These are phyloP conservation scores for Hansenula lynferdii DNA, from an alignment of 1,139 yeast species.

Conservation along the genomic window DNA sequence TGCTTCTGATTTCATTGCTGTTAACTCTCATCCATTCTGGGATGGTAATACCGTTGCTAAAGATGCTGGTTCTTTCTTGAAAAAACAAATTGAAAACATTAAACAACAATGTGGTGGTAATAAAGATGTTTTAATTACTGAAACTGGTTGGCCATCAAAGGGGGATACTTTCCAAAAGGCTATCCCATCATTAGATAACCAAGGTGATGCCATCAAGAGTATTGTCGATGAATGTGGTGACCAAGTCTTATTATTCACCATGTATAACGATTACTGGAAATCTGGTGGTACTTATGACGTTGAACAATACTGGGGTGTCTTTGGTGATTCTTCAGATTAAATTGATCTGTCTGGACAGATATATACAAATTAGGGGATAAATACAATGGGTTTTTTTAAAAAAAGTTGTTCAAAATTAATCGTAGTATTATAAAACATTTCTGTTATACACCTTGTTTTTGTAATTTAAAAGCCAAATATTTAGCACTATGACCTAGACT, in stretches of 20 bases:
- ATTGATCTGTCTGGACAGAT: not conserved
- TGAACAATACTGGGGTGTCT: constrained; percentile 85
- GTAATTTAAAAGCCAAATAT: constrained; percentile 62
- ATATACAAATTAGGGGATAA: no score
- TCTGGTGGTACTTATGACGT: constrained; percentile 61
- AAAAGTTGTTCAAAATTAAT: no score
- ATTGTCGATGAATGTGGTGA: constrained; percentile 52
- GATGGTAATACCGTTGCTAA: constrained; percentile 66
- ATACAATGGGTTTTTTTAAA: no score
- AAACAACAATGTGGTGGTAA: constrained; percentile 50
- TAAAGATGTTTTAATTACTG: constrained; percentile 68
- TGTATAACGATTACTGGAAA: constrained; percentile 86
- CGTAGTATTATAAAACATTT: no score
- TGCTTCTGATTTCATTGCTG: constrained; percentile 78
- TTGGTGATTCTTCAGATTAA: constrained; percentile 14
- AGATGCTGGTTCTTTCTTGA: constrained; percentile 71
- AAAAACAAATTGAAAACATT: constrained; percentile 61
- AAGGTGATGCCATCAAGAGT: constrained; percentile 56
- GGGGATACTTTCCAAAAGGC: constrained; percentile 66
- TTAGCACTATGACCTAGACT: constrained; percentile 65
- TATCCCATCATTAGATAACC: constrained; percentile 64
- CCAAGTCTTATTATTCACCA: constrained; percentile 67
- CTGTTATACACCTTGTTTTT: no score
- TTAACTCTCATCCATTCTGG: constrained; percentile 87
- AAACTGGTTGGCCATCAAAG: constrained; percentile 88